These are phyloP conservation scores for Phytophthora europaea DNA, from an alignment of 352 stramenopile genomes.

Conservation along the genomic window DNA sequence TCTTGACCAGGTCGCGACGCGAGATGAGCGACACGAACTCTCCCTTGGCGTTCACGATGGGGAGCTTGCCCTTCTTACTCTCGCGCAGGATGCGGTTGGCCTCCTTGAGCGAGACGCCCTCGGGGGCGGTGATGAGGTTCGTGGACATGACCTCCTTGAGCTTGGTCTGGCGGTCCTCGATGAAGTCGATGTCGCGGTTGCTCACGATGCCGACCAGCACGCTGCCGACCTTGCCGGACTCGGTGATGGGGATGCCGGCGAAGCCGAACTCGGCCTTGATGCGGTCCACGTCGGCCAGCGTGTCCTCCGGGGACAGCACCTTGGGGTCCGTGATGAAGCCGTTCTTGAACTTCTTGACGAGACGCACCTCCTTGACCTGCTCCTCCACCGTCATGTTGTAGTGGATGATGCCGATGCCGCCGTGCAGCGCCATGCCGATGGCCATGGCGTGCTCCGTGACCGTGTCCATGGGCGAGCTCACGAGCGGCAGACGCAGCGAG, in stretches of 20 bases:
- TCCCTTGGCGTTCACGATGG: constrained; percentile 98
- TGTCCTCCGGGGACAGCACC: constrained; percentile 96
- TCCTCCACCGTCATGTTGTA: constrained; percentile 99
- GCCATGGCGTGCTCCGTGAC: constrained; percentile 99
- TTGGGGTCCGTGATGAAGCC: constrained; percentile 99
- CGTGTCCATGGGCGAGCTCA: constrained; percentile 99
- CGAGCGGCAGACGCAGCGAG: constrained; percentile 95
- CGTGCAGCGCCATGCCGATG: constrained; percentile 99
- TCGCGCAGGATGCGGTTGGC: constrained; percentile 98
- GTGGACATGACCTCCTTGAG: constrained; percentile 91
- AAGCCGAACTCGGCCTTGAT: constrained; percentile 98
- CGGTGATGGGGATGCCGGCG: constrained; percentile 99
- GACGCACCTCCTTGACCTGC: constrained; percentile 94
- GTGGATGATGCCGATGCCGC: constrained; percentile 99
- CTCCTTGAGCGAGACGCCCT: constrained; percentile 96
- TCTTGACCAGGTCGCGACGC: constrained; percentile 98
- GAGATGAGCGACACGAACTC: constrained; percentile 99
- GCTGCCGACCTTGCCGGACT: constrained; percentile 97
- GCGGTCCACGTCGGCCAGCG: constrained; percentile 95
- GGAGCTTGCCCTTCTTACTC: constrained; percentile 99
- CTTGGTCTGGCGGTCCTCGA: constrained; percentile 94
- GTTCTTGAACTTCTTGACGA: constrained; percentile 99
- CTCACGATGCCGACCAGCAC: constrained; percentile 99
- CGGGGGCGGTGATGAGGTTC: constrained; percentile 94
- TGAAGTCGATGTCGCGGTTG: constrained; percentile 99